Evolutionary conservation across 1,284 basidiomycete species (phyloP).

Genomic region (Sparassis latifolia): DNA sequence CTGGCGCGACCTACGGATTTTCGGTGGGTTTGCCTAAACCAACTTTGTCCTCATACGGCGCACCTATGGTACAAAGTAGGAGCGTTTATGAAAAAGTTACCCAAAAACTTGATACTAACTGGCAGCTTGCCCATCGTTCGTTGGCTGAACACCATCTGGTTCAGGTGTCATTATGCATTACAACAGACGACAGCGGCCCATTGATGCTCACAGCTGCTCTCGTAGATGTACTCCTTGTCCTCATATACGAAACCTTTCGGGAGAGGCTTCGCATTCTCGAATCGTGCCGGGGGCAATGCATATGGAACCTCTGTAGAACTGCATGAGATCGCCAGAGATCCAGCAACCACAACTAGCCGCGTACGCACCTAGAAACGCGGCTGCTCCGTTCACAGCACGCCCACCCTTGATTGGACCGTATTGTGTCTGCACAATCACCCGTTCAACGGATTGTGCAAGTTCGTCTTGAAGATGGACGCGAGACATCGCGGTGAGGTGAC

Average conservation of each 20-base stretch:
- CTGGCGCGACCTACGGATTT: constrained; percentile 44
- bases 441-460: constrained; percentile 26
- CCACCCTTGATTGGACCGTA: constrained; percentile 53
- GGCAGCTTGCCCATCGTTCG: constrained; percentile 55
- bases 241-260: constrained; percentile 49
- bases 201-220: constrained; percentile 45
- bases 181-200: not conserved
- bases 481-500: no score
- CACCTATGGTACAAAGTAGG: constrained; percentile 25
- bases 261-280: constrained; percentile 54
- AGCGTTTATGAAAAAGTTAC: not conserved
- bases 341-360: not conserved
- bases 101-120: constrained; percentile 24
- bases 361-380: constrained; percentile 53
- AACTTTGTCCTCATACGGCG: constrained; percentile 46
- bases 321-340: not conserved
- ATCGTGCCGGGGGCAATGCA: constrained; percentile 55
- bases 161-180: not conserved
- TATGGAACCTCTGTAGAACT: constrained; percentile 60
- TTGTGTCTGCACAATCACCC: constrained; percentile 44
- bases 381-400: constrained; percentile 50
- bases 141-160: constrained; percentile 53
- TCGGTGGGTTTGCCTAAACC: constrained; percentile 64
- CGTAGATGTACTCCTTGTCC: constrained; percentile 52
- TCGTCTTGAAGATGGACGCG: constrained; percentile 22